Conservation (phyloP, 2,329 filamentous ascomycete genomes). For the Sarocladium oryzae region DNA sequence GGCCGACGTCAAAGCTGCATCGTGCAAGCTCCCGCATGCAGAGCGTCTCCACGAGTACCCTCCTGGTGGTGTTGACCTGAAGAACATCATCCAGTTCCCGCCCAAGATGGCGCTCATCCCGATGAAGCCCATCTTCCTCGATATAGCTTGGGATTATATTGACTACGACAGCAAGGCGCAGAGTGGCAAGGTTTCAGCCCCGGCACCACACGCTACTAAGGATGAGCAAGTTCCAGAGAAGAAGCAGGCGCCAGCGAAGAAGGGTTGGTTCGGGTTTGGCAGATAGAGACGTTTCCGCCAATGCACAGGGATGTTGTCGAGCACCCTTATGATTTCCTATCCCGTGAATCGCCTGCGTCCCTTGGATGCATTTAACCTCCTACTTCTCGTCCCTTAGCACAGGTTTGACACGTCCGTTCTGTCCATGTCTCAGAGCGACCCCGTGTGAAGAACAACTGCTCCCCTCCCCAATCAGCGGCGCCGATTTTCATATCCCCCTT, state of each 20-base stretch:
- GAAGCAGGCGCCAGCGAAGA: slow-evolving; percentile 44
- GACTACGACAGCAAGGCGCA: slow-evolving; percentile 63
- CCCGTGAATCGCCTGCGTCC: neutral
- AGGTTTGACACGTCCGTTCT: neutral
- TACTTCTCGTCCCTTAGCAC: neutral
- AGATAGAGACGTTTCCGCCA: slow-evolving; percentile 30
- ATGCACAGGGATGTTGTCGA: neutral
- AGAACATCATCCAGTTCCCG: slow-evolving; percentile 79
- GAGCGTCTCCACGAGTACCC: slow-evolving; percentile 74
- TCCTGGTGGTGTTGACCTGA: slow-evolving; percentile 61
- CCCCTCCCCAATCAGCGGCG: neutral
- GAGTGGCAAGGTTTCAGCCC: slow-evolving; percentile 22
- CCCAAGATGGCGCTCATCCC: slow-evolving; percentile 77
- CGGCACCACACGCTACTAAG: slow-evolving; percentile 13
- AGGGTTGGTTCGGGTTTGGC: slow-evolving; percentile 73
- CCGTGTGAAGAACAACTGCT: neutral
- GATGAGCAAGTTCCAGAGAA: slow-evolving; percentile 28
- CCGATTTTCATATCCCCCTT: neutral
- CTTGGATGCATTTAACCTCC: neutral
- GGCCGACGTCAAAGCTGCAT: slow-evolving; percentile 19
- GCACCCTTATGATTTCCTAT: neutral
- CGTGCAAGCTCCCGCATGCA: slow-evolving; percentile 50
- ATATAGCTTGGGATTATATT: slow-evolving; percentile 97
- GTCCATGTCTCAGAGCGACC: neutral
- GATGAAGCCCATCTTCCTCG: slow-evolving; percentile 91